Evolutionary conservation across 108 stramenopile genomes (phyloP), one percentile per base, ranked within the genome.

Genomic region (Skeletonema costatum): DNA sequence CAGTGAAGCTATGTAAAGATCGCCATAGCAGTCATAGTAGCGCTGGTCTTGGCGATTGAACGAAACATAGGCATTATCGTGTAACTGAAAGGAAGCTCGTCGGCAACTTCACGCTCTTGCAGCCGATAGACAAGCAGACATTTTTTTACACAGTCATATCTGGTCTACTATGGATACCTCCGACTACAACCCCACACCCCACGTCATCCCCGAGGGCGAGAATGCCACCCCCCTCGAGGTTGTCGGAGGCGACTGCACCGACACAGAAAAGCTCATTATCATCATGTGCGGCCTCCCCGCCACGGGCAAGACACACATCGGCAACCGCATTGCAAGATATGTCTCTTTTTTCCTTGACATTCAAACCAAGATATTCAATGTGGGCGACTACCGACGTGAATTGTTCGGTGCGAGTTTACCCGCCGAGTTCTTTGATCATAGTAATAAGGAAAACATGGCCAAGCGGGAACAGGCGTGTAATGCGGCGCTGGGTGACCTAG

Each of bases 271-370:
- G 71, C 75, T 98, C 35, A 93, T 99, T 31, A 88, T 99, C 31
- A 88, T 97, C 77, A 94, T 99, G 96, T 95, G 98, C 16, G 99
- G 99, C 2, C 80, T 99, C 12, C 99, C 99, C 2, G 99, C 94
- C 1, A 93, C 96, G 6, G 99, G 99, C 3, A 99, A 99, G 76
- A 99, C 98, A 14, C 96, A 96, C 79, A 97, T 98, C 66, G 95
- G 98, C 62, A 89, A 97, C 56, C 96, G 97, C 38, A 94, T 99
- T 66, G 92, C 87, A 35, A 92, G 97, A 39, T 98, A 97, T 78
- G 69, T 93, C 35, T 85, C 85, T 36, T 97, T 97, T 78, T 98
- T 96, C 86, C 97, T 92, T 67, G 97, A 95, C 68, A 89, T 95
- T 67, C 87, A 87, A 58, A 83, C 92, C 4, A 86, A 92, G 66